These are phyloP conservation scores for Xerocomellus dryophilus DNA, from an alignment of 768 basidiomycete genomes.

Conservation along the genomic window DNA sequence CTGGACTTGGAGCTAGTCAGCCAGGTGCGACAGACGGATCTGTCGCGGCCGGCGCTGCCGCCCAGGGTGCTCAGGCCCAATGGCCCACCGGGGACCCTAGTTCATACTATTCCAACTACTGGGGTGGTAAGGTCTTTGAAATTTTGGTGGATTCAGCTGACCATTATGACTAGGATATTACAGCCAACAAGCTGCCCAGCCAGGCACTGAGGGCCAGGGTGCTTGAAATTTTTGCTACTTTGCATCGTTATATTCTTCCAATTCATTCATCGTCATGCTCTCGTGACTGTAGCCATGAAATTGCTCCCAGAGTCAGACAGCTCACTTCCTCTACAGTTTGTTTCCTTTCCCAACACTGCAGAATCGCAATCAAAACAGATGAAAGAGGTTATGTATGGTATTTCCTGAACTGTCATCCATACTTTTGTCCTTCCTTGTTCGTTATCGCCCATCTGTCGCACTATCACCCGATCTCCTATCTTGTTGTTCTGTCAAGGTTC, in stretches of 20 bases:
- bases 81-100: constrained; percentile 75
- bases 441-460: constrained; percentile 20
- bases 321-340: constrained; percentile 18
- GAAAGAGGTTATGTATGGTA: constrained; percentile 36
- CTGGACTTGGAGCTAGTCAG: constrained; percentile 53
- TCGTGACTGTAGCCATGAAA: constrained; percentile 35
- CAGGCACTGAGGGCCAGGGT: constrained; percentile 51
- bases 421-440: constrained; percentile 27
- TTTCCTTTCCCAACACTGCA: constrained; percentile 27
- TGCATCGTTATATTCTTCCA: constrained; percentile 27
- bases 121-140: constrained; percentile 59
- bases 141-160: constrained; percentile 6
- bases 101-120: constrained; percentile 78
- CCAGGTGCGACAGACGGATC: constrained; percentile 55
- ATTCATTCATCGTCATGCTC: constrained; percentile 25
- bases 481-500: constrained; percentile 28
- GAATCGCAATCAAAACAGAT: constrained; percentile 33
- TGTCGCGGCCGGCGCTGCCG: constrained; percentile 45
- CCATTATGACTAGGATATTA: constrained; percentile 64
- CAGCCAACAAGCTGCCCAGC: constrained; percentile 67
- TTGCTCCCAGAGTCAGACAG: constrained; percentile 18
- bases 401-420: constrained; percentile 29
- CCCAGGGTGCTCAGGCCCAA: constrained; percentile 65
- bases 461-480: constrained; percentile 15
- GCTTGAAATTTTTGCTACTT: constrained; percentile 27